Evolutionary conservation across 176 grass and related monocot genomes (phyloP).

Genomic region (Ensete ventricosum): DNA sequence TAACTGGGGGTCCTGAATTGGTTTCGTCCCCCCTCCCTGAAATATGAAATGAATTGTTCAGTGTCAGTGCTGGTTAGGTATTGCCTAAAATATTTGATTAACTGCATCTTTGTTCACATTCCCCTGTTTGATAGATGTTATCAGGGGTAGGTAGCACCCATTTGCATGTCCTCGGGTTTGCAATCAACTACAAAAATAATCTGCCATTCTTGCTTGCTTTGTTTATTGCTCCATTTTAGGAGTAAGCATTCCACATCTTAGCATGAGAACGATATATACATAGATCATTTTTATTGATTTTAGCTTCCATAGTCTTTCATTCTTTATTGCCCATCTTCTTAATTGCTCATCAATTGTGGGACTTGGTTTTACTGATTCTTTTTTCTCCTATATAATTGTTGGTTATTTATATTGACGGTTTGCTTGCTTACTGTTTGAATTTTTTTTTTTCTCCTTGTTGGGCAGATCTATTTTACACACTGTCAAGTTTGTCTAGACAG

Average conservation of each 20-base stretch:
- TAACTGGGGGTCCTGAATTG: too few relatives aligned
- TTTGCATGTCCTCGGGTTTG: not conserved
- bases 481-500: slow-evolving; percentile 74
- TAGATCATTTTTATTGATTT: too few relatives aligned
- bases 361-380: not conserved
- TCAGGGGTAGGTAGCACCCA: not conserved
- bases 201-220: not conserved
- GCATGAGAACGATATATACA: too few relatives aligned
- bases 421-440: not conserved
- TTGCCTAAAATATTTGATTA: slow-evolving; percentile 1
- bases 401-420: not conserved
- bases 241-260: not conserved
- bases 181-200: not conserved
- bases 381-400: not conserved
- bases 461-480: slow-evolving; percentile 66
- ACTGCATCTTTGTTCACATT: not conserved
- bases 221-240: not conserved
- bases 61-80: not conserved
- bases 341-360: too few relatives aligned
- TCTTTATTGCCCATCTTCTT: too few relatives aligned
- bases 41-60: too few relatives aligned
- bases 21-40: too few relatives aligned
- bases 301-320: too few relatives aligned
- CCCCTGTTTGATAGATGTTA: not conserved
- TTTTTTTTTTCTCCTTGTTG: not conserved